Percentiles rank a stretch among this genome's conserved stretches.
Evolutionary conservation across 2,329 filamentous ascomycete genomes (phyloP).

Genomic region (Stagonosporopsis vannaccii): DNA sequence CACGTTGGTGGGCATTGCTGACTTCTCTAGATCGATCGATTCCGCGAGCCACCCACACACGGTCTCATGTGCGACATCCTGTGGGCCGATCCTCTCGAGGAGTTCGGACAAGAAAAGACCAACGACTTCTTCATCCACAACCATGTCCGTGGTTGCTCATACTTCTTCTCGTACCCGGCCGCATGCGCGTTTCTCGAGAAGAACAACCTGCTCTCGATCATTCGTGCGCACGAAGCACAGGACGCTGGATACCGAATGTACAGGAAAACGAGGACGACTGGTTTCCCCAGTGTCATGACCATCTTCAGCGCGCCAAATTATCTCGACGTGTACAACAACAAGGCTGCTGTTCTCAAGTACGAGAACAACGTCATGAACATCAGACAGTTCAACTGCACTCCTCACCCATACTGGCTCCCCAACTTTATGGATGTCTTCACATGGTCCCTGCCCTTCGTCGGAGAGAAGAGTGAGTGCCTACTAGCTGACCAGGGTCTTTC

Average conservation of each 20-base stretch:
- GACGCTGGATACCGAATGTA: constrained; percentile 99
- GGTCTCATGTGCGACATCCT: constrained; percentile 99
- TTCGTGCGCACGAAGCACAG: constrained; percentile 97
- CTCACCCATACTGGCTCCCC: constrained; percentile 98
- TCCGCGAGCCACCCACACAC: constrained; percentile 95
- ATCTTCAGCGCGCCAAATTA: constrained; percentile 99
- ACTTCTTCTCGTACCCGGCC: constrained; percentile 98
- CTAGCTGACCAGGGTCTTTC: neutral
- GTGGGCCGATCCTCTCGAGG: constrained; percentile 97
- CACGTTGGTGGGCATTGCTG: constrained; percentile 19
- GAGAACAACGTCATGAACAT: constrained; percentile 99
- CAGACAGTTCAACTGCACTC: constrained; percentile 98
- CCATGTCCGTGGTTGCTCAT: constrained; percentile 96
- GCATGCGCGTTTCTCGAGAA: constrained; percentile 98
- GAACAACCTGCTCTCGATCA: constrained; percentile 97
- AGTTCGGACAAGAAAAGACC: constrained; percentile 98
- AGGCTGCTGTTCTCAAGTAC: constrained; percentile 97
- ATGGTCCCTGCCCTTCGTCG: constrained; percentile 98
- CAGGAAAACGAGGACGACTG: constrained; percentile 95
- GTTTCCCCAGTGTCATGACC: constrained; percentile 99
- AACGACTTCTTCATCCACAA: constrained; percentile 98
- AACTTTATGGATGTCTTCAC: constrained; percentile 99
- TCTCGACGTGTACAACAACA: constrained; percentile 99
- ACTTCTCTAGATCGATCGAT: constrained; percentile 81
- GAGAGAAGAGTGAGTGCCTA: constrained; percentile 73